Base-by-base conservation (phyloP, 2,329 filamentous ascomycete genomes). In the Arthrobotrys sinensis region DNA sequence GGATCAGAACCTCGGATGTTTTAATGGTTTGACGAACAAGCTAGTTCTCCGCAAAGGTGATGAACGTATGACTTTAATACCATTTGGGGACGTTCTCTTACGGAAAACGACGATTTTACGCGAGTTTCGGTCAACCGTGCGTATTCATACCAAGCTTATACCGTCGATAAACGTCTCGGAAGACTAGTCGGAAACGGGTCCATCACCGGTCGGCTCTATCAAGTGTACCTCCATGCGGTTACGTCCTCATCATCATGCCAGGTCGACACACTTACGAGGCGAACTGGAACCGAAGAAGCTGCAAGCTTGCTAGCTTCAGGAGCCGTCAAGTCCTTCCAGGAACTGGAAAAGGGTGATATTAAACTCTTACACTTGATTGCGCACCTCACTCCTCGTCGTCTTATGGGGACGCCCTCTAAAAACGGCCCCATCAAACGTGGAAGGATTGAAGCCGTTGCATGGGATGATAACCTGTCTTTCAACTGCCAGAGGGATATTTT, bases 201-300 rank as follows among this genome's bases (percentile, higher is more conserved):
- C 11, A 55, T 90, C 0, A 84, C 86, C 10, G 88, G 87, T 81
- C 88, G 87, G 64, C 83, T 91, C 0, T 85, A 86, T 16, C 83
- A 89, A 0, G 84, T 84, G 7, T 87, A 87, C 32, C 82, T 91
- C 0, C 88, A 91, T 77, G 88, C 86, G 0, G 70, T 89, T 0
- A 90, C 89, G 0, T 88, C 88, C 0, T 79, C 76, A 36, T 55
- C 69, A 36, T 85, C 86, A 60, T 88, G 85, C 28, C 82, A 89
- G 0, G 86, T 86, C 0, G 89, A 90, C 79, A 83, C 82, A 0
- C 83, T 90, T 0, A 88, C 86, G 0, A 55, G 80, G 0, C 82
- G 83, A 4, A 90, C 88, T 0, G 89, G 89, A 0, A 89, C 88
- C 0, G 89, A 91, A 79, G 82, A 87, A 53, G 87, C 88, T 0